Evolutionary conservation across 352 stramenopile genomes (phyloP).

Genomic region (Blastocystis sp.): DNA sequence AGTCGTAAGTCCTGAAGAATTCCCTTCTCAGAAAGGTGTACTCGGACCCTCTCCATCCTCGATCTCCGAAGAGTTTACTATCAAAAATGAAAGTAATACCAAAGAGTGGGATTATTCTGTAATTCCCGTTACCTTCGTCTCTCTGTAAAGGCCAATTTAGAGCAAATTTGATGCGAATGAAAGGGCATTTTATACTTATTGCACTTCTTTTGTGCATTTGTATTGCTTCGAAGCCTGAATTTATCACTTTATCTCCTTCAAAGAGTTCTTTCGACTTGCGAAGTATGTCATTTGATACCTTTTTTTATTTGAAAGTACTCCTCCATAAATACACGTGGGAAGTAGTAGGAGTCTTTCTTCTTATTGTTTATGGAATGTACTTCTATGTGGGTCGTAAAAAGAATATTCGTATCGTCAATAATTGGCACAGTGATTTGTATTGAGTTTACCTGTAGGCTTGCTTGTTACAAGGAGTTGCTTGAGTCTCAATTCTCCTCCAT

Average conservation of each 20-base stretch:
- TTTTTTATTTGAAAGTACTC: background rate
- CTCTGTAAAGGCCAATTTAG: background rate
- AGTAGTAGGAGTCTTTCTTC: constrained; percentile 14
- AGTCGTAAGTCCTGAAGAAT: background rate
- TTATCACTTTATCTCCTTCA: background rate
- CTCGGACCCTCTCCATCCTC: background rate
- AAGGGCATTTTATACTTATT: background rate
- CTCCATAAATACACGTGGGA: constrained; percentile 30
- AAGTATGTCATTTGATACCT: background rate
- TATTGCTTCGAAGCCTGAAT: background rate
- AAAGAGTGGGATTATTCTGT: background rate
- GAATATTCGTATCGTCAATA: constrained; percentile 57
- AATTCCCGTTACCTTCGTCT: background rate
- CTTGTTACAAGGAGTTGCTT: background rate
- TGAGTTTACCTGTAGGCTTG: background rate
- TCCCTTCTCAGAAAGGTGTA: background rate
- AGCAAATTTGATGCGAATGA: background rate
- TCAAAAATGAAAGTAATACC: too few relatives aligned
- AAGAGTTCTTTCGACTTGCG: constrained; percentile 4
- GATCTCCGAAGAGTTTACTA: too few relatives aligned
- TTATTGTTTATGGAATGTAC: constrained; percentile 42
- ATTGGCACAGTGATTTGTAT: background rate
- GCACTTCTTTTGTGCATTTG: background rate
- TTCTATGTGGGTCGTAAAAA: constrained; percentile 53
- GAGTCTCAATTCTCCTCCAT: constrained; percentile 38